Evolutionary conservation across 148 eudicot species (phyloP).

Genomic region (Vaccinium macrocarpon): DNA sequence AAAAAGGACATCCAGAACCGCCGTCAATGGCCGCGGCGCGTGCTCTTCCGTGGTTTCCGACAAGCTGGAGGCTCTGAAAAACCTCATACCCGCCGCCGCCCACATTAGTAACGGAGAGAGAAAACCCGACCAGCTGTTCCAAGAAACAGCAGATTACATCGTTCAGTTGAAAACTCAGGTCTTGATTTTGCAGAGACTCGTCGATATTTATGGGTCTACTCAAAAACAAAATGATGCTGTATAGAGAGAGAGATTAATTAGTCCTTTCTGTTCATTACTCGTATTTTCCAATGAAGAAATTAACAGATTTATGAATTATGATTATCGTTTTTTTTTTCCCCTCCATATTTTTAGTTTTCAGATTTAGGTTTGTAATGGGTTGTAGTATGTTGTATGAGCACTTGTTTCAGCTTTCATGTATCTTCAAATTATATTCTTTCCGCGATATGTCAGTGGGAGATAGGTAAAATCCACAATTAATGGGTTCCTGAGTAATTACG

Average conservation of each 20-base stretch:
- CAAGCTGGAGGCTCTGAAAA: constrained; percentile 46
- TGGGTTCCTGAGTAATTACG: background rate
- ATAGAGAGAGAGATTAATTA: background rate
- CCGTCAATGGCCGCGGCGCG: background rate
- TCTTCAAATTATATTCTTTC: background rate
- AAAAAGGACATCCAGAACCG: constrained; percentile 4
- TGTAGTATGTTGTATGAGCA: background rate
- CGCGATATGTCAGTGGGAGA: background rate
- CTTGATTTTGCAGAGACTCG: constrained; percentile 37
- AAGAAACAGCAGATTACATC: constrained; percentile 51
- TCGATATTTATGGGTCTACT: constrained; percentile 36
- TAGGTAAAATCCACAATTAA: background rate
- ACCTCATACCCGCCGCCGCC: constrained; percentile 30
- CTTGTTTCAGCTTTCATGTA: background rate
- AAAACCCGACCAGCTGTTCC: constrained; percentile 44
- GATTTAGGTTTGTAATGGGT: background rate
- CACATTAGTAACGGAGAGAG: background rate
- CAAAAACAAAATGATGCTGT: constrained; percentile 15
- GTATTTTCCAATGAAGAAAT: background rate
- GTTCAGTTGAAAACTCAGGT: constrained; percentile 42
- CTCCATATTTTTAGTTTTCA: background rate
- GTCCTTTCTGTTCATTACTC: no score
- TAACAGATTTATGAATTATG: background rate
- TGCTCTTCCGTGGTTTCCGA: constrained; percentile 29
- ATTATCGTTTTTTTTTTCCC: background rate